Evolutionary conservation across 2,329 filamentous ascomycete species (phyloP).

Genomic region (Colletotrichum tropicale): DNA sequence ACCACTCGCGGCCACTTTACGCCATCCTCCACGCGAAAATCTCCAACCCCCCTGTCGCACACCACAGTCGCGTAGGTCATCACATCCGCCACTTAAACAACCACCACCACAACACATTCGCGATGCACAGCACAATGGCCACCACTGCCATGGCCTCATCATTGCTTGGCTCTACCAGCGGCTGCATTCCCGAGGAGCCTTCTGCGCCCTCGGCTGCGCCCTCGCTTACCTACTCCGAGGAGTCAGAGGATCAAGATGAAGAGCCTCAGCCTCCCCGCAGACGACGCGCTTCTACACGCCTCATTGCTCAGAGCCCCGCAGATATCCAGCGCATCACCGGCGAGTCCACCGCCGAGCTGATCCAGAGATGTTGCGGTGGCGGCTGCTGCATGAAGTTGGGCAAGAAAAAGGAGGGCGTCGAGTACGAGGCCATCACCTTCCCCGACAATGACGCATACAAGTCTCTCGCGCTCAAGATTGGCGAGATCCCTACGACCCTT

Average conservation of each 20-base stretch:
- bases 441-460: constrained; percentile 88
- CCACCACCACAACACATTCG: neutral
- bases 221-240: constrained; percentile 67
- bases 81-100: neutral
- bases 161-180: constrained; percentile 42
- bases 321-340: constrained; percentile 69
- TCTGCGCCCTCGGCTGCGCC: constrained; percentile 57
- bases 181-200: constrained; percentile 50
- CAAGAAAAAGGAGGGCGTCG: constrained; percentile 46
- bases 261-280: constrained; percentile 41
- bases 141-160: constrained; percentile 39
- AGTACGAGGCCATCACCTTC: constrained; percentile 57
- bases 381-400: constrained; percentile 63
- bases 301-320: constrained; percentile 67
- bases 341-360: constrained; percentile 65
- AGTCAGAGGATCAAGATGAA: constrained; percentile 64
- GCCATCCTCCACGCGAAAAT: constrained; percentile 1
- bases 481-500: constrained; percentile 74
- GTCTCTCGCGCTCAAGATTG: constrained; percentile 78
- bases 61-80: neutral
- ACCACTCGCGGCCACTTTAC: constrained; percentile 1
- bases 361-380: constrained; percentile 68
- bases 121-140: constrained; percentile 32
- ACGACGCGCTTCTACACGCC: constrained; percentile 71
- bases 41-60: neutral